These are phyloP conservation scores for Nannochloris sp. DNA, from an alignment of 139 green algal genomes.

Conservation along the genomic window DNA sequence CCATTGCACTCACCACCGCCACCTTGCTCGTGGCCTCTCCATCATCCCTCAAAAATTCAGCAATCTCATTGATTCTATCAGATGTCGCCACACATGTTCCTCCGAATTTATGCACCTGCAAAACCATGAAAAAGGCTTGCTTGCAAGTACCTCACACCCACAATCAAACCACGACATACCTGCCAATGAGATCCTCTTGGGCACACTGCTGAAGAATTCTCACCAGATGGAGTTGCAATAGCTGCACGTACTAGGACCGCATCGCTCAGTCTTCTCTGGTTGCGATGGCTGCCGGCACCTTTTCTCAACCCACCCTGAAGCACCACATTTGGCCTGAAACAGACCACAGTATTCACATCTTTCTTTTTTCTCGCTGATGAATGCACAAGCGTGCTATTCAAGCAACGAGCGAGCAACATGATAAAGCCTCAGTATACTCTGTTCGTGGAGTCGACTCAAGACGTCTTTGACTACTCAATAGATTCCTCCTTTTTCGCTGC, in stretches of 20 bases:
- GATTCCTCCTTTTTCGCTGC: not conserved
- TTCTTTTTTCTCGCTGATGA: no score
- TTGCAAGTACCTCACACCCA: not conserved
- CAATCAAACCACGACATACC: not conserved
- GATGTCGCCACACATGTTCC: conserved; percentile 88
- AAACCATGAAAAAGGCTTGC: conserved; percentile 26
- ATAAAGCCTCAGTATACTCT: no score
- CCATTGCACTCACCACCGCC: conserved; percentile 81
- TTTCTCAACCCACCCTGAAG: no score
- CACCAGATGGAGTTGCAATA: not conserved
- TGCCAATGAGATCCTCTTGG: not conserved
- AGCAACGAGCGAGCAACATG: no score
- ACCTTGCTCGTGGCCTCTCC: conserved; percentile 24
- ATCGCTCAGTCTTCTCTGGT: not conserved
- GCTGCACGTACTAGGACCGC: not conserved
- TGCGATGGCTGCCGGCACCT: not conserved
- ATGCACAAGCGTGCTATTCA: no score
- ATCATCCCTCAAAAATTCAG: conserved; percentile 61
- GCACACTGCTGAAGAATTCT: not conserved
- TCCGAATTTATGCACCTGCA: conserved; percentile 92
- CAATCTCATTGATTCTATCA: conserved; percentile 70
- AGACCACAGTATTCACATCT: no score
- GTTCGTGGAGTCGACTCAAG: no score
- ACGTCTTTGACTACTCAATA: not conserved
- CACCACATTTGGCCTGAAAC: no score